Conservation (phyloP, 2,329 filamentous ascomycete genomes). For the Cyclaneusma minus region DNA sequence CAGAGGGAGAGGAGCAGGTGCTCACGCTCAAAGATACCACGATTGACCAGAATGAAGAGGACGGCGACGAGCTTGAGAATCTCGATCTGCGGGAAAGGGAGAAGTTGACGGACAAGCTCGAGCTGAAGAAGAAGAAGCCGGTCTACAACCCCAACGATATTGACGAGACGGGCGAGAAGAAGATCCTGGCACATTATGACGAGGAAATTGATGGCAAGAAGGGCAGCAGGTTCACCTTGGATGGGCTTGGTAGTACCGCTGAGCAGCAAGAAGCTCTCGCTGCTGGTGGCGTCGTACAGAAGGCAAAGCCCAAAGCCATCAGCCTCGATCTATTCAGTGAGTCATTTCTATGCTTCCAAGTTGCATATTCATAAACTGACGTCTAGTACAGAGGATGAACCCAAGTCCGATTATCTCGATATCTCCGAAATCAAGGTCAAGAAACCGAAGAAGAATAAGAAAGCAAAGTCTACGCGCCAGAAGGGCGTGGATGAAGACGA, state of each 20-base stretch:
- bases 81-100: conserved; percentile 56
- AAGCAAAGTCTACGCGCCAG: conserved; percentile 59
- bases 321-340: conserved; percentile 57
- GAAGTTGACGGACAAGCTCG: conserved; percentile 57
- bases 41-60: conserved; percentile 69
- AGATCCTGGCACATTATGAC: conserved; percentile 80
- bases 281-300: conserved; percentile 34
- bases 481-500: conserved; percentile 49
- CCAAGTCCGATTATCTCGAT: conserved; percentile 77
- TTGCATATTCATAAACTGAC: conserved; percentile 17
- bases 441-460: conserved; percentile 84
- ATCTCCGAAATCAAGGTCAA: conserved; percentile 78
- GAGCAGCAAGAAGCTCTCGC: conserved; percentile 42
- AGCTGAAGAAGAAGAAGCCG: conserved; percentile 79
- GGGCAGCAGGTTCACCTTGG: conserved; percentile 72
- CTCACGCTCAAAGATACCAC: conserved; percentile 88
- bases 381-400: conserved; percentile 38
- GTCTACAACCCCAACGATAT: conserved; percentile 75
- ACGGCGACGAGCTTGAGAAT: conserved; percentile 82
- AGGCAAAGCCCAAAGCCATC: conserved; percentile 51
- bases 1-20: conserved; percentile 73
- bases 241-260: conserved; percentile 55
- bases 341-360: conserved; percentile 8
- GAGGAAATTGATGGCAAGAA: conserved; percentile 90
- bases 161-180: conserved; percentile 44